A percentile compares a stretch with the other conserved stretches of the same genome.
Evolutionary conservation across 2,329 filamentous ascomycete genomes (phyloP).

Genomic region (Penicillium concentricum): DNA sequence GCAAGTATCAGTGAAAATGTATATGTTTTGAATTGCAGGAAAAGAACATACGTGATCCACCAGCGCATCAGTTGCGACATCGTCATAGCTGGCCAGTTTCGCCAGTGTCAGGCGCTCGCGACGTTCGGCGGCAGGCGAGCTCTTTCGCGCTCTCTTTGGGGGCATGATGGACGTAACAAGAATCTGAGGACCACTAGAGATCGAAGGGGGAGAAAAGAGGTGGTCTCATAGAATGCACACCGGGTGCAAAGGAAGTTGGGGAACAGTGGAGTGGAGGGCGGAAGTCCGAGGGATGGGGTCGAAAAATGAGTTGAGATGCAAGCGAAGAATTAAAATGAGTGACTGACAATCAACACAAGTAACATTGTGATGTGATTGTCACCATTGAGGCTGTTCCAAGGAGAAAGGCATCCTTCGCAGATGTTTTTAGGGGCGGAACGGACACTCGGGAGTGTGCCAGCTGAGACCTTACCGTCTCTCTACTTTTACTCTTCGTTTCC

Average conservation of each 20-base stretch:
- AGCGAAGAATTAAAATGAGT: slow-evolving; percentile 1
- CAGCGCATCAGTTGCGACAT: slow-evolving; percentile 90
- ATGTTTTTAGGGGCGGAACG: slow-evolving; percentile 13
- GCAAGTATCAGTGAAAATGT: slow-evolving; percentile 19
- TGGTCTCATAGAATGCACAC: slow-evolving; percentile 10
- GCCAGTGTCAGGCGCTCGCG: slow-evolving; percentile 77
- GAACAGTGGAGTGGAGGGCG: background rate
- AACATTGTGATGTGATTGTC: background rate
- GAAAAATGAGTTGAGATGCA: background rate
- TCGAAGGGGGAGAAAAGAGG: background rate
- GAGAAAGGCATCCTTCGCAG: slow-evolving; percentile 2
- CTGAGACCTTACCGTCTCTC: background rate
- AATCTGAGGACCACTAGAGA: background rate
- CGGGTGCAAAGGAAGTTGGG: background rate
- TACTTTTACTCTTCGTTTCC: background rate
- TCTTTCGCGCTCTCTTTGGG: slow-evolving; percentile 36
- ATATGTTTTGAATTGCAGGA: background rate
- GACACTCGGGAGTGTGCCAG: background rate
- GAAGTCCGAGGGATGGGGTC: background rate
- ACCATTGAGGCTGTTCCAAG: slow-evolving; percentile 7
- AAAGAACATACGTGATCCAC: slow-evolving; percentile 78
- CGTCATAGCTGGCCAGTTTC: slow-evolving; percentile 90
- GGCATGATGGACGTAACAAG: slow-evolving; percentile 29
- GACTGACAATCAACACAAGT: background rate
- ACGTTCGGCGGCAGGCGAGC: slow-evolving; percentile 32